phyloP scores from a whole-genome alignment of 768 basidiomycete genomes.

The Leccinellum luteum region DNA sequence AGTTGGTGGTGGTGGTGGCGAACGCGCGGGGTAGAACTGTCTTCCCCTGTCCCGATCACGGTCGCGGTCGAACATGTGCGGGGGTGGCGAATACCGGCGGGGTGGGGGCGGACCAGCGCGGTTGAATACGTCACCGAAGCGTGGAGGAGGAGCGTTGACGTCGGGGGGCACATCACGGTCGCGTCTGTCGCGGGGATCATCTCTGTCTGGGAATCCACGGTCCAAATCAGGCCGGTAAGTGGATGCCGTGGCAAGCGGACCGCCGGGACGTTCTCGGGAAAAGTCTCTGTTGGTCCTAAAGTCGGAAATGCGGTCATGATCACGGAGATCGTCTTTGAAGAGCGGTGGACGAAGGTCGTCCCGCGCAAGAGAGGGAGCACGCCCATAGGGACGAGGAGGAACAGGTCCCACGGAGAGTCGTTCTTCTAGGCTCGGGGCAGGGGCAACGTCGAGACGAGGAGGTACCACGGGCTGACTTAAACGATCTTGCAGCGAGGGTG shows the following conservation, averaged over 20 bases:
- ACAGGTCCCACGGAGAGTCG: slow-evolving; percentile 37
- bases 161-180: slow-evolving; percentile 36
- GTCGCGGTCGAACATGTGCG: slow-evolving; percentile 36
- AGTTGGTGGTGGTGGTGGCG: slow-evolving; percentile 21
- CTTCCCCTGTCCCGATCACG: slow-evolving; percentile 29
- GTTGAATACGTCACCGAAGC: slow-evolving; percentile 36
- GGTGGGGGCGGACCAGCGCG: slow-evolving; percentile 10
- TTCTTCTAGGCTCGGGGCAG: slow-evolving; percentile 40
- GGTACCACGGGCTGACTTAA: slow-evolving; percentile 31
- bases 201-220: slow-evolving; percentile 32
- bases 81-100: slow-evolving; percentile 24
- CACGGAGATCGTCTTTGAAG: slow-evolving; percentile 31
- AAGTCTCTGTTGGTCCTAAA: slow-evolving; percentile 32
- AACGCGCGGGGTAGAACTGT: slow-evolving; percentile 30
- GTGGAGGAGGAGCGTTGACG: slow-evolving; percentile 31
- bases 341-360: slow-evolving; percentile 34
- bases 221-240: slow-evolving; percentile 41
- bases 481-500: slow-evolving; percentile 39
- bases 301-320: slow-evolving; percentile 21
- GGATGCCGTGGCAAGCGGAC: slow-evolving; percentile 10
- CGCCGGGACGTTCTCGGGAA: slow-evolving; percentile 35
- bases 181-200: slow-evolving; percentile 32
- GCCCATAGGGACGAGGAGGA: slow-evolving; percentile 22
- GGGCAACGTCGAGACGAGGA: slow-evolving; percentile 21
- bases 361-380: slow-evolving; percentile 30